phyloP scores from a whole-genome alignment of 2,329 filamentous ascomycete species.

The Zymoseptoria brevis region DNA sequence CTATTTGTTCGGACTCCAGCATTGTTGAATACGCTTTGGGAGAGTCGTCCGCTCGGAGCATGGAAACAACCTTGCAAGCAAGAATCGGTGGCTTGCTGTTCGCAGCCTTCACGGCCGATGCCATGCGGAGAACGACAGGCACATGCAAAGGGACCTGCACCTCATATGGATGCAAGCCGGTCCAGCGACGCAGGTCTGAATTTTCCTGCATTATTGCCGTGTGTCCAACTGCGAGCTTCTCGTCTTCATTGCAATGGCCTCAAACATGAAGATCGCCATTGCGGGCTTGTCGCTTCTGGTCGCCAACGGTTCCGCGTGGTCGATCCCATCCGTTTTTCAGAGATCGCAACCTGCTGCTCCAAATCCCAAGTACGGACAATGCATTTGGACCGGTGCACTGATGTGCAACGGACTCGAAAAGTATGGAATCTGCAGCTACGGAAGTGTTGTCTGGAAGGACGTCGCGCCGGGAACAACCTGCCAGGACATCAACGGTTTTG shows the following conservation, averaged over 20 bases:
- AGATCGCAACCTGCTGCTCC: neutral
- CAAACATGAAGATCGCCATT: neutral
- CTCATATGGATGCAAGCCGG: neutral
- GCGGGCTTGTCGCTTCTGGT: neutral
- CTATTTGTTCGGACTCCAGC: neutral
- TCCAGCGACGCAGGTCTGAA: neutral
- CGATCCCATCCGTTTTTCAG: neutral
- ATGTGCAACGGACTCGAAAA: constrained; percentile 35
- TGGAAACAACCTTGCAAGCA: neutral
- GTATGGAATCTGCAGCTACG: constrained; percentile 39
- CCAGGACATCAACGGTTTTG: constrained; percentile 2
- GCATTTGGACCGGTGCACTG: constrained; percentile 9
- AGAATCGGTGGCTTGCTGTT: neutral
- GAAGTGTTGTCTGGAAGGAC: constrained; percentile 32
- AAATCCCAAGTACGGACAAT: neutral
- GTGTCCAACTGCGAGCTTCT: neutral
- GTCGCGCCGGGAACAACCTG: constrained; percentile 39
- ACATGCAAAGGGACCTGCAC: neutral
- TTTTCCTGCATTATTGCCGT: neutral
- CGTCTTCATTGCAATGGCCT: neutral
- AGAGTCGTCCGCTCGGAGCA: neutral
- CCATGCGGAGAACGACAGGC: neutral
- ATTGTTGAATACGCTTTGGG: neutral
- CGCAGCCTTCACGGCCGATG: neutral
- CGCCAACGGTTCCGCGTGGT: neutral